Percentiles rank a stretch among this genome's conserved stretches.
These are phyloP conservation scores for Mucor racemosus DNA, from an alignment of 371 early-diverging fungal genomes.

Conservation along the genomic window DNA sequence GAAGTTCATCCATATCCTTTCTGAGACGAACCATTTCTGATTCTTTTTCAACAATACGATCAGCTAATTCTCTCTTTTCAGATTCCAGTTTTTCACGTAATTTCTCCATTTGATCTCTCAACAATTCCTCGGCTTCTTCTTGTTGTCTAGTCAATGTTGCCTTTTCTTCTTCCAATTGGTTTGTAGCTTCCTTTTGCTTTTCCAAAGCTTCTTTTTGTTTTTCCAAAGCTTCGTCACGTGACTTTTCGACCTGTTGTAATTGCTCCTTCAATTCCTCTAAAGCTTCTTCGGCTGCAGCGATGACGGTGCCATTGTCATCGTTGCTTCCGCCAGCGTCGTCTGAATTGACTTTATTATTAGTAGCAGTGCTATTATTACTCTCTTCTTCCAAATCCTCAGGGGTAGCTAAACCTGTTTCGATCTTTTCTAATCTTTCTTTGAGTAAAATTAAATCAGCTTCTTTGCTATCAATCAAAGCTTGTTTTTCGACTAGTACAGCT, in stretches of 20 bases:
- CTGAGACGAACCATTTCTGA: conserved; percentile 20
- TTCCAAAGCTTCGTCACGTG: conserved; percentile 13
- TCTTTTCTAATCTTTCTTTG: conserved; percentile 21
- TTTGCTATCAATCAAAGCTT: conserved; percentile 23
- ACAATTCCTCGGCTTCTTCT: conserved; percentile 30
- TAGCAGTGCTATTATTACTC: background rate
- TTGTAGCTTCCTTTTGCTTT: conserved; percentile 16
- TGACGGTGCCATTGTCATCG: background rate
- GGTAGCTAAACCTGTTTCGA: conserved; percentile 31
- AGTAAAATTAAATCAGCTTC: conserved; percentile 24
- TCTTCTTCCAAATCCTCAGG: conserved; percentile 23
- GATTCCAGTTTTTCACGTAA: conserved; percentile 31
- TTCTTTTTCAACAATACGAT: conserved; percentile 27
- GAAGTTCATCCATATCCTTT: conserved; percentile 37
- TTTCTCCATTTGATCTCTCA: conserved; percentile 37
- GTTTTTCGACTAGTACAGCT: conserved; percentile 23
- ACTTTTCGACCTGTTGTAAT: conserved; percentile 13
- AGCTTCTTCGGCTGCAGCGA: conserved; percentile 11
- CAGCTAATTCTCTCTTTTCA: conserved; percentile 29
- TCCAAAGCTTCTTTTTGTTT: conserved; percentile 8
- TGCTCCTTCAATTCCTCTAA: conserved; percentile 18
- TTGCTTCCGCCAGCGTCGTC: conserved; percentile 1
- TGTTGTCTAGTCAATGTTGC: conserved; percentile 16
- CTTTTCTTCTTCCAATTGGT: conserved; percentile 28
- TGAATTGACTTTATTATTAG: conserved; percentile 5